phyloP scores from a whole-genome alignment of 192 early-diverging fungal genomes.

The Entophlyctis luteolus region DNA sequence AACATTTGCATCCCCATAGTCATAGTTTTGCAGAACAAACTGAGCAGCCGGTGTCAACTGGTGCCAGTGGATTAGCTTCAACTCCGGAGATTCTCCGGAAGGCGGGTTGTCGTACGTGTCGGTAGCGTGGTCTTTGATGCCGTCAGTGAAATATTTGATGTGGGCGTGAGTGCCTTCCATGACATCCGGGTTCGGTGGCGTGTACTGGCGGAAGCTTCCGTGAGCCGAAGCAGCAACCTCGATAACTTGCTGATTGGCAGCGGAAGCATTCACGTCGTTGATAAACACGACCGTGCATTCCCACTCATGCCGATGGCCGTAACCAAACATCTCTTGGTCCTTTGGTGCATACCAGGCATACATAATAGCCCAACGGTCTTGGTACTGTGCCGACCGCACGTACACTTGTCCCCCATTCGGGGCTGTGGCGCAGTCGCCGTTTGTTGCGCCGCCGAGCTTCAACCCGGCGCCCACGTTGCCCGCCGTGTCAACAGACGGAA shows the following conservation, averaged over 20 bases:
- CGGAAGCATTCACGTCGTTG: background rate
- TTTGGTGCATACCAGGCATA: constrained; percentile 9
- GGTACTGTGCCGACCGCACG: background rate
- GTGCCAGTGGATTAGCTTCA: constrained; percentile 5
- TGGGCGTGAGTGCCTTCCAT: background rate
- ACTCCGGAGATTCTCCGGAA: background rate
- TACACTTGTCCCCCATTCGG: background rate
- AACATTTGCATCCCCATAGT: constrained; percentile 15
- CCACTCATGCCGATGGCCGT: constrained; percentile 4
- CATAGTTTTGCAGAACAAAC: background rate
- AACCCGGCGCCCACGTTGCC: background rate
- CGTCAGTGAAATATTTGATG: constrained; percentile 16
- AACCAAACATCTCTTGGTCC: constrained; percentile 9
- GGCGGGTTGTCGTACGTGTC: constrained; percentile 12
- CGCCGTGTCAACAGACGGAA: background rate
- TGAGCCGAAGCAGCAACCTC: constrained; percentile 10
- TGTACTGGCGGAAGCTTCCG: constrained; percentile 1
- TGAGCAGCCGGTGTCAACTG: background rate
- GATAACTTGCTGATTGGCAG: background rate
- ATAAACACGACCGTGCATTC: constrained; percentile 11
- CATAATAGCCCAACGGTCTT: background rate
- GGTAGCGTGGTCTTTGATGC: background rate
- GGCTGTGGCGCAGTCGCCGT: background rate
- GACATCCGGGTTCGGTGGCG: background rate
- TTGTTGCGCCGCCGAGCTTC: background rate